Conservation (phyloP, 257 asterid genomes). For the Solanum virginianum region DNA sequence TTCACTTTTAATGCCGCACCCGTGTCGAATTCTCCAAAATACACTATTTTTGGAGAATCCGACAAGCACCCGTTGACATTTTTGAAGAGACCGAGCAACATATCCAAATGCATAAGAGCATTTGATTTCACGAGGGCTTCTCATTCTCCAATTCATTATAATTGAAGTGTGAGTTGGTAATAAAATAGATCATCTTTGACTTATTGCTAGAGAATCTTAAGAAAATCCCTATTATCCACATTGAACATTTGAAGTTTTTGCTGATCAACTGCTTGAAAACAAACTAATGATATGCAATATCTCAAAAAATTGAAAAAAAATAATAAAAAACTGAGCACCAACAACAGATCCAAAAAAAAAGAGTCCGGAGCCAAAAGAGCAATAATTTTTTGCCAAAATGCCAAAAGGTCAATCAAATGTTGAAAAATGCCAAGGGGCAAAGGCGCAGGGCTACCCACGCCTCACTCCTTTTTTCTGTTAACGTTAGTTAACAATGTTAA, state of each 20-base stretch:
- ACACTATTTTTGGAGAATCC: no score
- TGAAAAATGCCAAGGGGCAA: no score
- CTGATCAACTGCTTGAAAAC: not conserved
- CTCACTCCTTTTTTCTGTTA: no score
- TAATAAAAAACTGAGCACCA: not conserved
- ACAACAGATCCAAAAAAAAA: not conserved
- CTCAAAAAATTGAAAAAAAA: not conserved
- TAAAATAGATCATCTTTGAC: not conserved
- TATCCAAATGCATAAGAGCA: not conserved
- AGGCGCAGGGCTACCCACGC: no score
- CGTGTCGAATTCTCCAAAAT: no score
- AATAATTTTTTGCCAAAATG: no score
- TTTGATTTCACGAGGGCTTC: not conserved
- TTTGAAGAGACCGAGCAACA: no score
- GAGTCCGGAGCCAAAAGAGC: no score
- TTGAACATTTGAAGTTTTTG: not conserved
- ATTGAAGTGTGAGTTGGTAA: not conserved
- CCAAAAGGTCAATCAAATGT: no score
- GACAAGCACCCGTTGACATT: no score
- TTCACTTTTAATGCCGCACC: no score
- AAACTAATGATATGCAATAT: not conserved
- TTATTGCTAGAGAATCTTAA: not conserved
- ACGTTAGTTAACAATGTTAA: no score
- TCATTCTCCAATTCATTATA: not conserved
- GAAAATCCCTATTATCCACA: not conserved